Base-by-base conservation (phyloP, 2,329 filamentous ascomycete genomes). In the Ophiostoma australiae region DNA sequence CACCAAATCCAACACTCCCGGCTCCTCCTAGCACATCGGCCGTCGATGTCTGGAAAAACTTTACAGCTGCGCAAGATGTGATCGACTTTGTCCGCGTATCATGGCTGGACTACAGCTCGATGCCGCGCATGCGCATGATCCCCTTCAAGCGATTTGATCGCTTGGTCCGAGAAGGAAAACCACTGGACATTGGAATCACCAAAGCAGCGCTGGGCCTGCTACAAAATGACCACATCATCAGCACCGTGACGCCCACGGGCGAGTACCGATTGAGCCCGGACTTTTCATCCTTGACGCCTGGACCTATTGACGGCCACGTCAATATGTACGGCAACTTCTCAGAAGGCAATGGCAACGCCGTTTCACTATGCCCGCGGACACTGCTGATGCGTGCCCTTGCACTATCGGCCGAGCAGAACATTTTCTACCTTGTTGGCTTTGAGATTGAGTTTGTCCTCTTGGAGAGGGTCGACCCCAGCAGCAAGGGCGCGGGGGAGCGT, bases 401-500 rank as follows among this genome's bases (percentile, higher is more conserved):
- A 0, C 79, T 80, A 6, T 85, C 90, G 0, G 80, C 83, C 13
- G 75, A 79, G 1, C 81, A 86, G 52, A 82, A 83, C 1, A 81
- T 92, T 2, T 79, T 83, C 3, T 87, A 93, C 67, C 82, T 89
- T 0, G 79, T 93, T 20, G 93, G 92, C 0, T 96, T 95, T 74
- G 93, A 97, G 78, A 87, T 96, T 58, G 92, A 96, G 78, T 86
- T 95, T 11, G 84, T 91, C 1, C 89, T 96, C 74, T 81, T 94
- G 74, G 83, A 84, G 58, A 83, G 84, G 27, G 63, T 11, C n/a
- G 44, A 63, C 2, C 31, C 41, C 20, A 20, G 15, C 4, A 41
- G 7, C 2, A n/a, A 20, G 44, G 78, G 20, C 74, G 73, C 8
- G 5, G 58, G 15, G 8, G 13, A n/a, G 17, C 11, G 1, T 78